Evolutionary conservation across 768 basidiomycete species (phyloP), one percentile per base, ranked within the genome.

Genomic region (Phylloporus rhodoxanthus): DNA sequence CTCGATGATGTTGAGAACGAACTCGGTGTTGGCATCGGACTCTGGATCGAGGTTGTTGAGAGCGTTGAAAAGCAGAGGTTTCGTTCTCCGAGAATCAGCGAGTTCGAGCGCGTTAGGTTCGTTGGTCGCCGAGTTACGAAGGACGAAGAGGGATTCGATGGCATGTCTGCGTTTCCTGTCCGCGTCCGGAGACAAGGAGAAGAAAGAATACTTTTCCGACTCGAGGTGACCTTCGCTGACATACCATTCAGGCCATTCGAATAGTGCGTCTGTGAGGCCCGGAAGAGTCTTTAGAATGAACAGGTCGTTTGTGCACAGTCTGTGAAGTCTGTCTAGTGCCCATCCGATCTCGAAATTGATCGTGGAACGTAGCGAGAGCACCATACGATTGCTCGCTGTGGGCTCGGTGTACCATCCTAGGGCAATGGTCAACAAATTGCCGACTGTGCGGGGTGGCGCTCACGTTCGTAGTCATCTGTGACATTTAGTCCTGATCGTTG

Each of bases 191-290:
- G 78, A 65, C 15, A 75, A 62, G 23, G 84, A 77, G 54, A 90
- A 91, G 32, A 90, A 66, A 8, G 68, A 47, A 28, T 70, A 55
- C 30, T 62, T 60, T 21, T 78, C 74, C 40, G 71, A 68, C 48
- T 70, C 65, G 55, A 74, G 73, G 58, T 78, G 71, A n/a, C 84
- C 83, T 54, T 82, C 78, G 2, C 64, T 72, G 43, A 82, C 73
- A 64, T 87, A 94, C 84, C 83, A 87, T 61, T 88, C 83, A 3
- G 93, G 91, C 86, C 87, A 91, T 61, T 86, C 87, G 52, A 91
- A 86, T 19, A 97, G 73, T 5, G 84, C 85, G 57, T 91, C 86
- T 21, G 88, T 80, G 36, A 94, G 73, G 8, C 91, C 91, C 0
- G 89, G 85, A 44, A 89, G 82, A 29, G 74, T 72, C 33, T 74